Evolutionary conservation across 306 rosid species (phyloP).

Genomic region (Quillaja saponaria): DNA sequence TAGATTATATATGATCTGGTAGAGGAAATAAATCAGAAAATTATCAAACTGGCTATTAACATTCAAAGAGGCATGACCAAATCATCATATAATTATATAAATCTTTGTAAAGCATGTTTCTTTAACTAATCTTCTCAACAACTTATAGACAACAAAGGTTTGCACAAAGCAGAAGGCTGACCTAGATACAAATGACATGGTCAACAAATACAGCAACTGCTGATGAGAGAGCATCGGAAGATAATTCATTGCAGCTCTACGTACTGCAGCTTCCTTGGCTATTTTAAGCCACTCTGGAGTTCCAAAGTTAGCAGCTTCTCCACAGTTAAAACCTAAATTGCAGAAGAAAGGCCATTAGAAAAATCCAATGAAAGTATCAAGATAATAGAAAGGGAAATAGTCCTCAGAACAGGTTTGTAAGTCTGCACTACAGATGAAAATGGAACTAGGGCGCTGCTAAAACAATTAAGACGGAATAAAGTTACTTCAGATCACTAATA

Average conservation of each 20-base stretch:
- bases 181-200: conserved; percentile 97
- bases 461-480: conserved; percentile 17
- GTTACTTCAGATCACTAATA: background rate
- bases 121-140: too few species aligned
- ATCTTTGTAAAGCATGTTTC: too few species aligned
- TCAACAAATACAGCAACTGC: conserved; percentile 89
- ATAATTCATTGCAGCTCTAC: conserved; percentile 97
- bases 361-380: conserved; percentile 26
- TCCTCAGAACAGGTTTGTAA: conserved; percentile 11
- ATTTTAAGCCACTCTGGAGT: conserved; percentile 94
- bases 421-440: conserved; percentile 9
- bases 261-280: conserved; percentile 98
- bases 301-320: conserved; percentile 99
- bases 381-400: conserved; percentile 13
- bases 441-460: conserved; percentile 8
- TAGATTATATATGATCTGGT: too few species aligned
- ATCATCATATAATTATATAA: too few species aligned
- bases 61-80: too few species aligned
- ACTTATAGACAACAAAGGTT: too few species aligned
- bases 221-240: conserved; percentile 99
- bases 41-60: too few species aligned
- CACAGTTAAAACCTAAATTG: conserved; percentile 86
- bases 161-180: conserved; percentile 27
- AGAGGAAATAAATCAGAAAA: too few species aligned
- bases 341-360: conserved; percentile 18